A percentile compares a stretch with the other conserved stretches of the same genome.
Conservation (phyloP, 768 basidiomycete species). For the Sarcodon aspratus region DNA sequence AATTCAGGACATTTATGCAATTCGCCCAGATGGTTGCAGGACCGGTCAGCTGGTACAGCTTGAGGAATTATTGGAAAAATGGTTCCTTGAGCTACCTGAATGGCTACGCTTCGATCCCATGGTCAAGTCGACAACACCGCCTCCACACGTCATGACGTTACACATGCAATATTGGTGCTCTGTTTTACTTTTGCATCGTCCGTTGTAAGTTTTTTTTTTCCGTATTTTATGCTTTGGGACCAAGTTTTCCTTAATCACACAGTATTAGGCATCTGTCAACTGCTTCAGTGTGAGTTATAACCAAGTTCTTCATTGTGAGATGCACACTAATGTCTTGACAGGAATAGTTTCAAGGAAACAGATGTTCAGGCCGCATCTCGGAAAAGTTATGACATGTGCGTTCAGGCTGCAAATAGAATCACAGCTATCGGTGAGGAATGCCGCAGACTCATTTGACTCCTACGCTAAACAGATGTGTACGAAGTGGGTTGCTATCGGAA, state of each 20-base stretch:
- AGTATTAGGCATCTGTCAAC: constrained; percentile 19
- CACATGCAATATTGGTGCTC: constrained; percentile 87
- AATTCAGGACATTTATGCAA: constrained; percentile 61
- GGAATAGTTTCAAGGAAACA: constrained; percentile 32
- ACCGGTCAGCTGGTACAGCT: constrained; percentile 45
- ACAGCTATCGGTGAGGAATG: constrained; percentile 49
- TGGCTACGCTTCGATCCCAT: constrained; percentile 55
- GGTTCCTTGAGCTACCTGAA: constrained; percentile 62
- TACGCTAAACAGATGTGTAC: constrained; percentile 1
- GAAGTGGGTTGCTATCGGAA: constrained; percentile 20
- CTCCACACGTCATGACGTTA: constrained; percentile 59
- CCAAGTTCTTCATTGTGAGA: background rate
- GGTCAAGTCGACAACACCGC: constrained; percentile 29
- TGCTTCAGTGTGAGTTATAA: constrained; percentile 9
- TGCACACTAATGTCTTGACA: background rate
- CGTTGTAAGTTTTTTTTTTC: constrained; percentile 44
- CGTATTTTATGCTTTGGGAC: background rate
- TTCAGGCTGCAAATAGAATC: constrained; percentile 70
- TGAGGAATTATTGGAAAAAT: constrained; percentile 57
- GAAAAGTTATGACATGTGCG: constrained; percentile 64
- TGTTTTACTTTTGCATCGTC: constrained; percentile 61
- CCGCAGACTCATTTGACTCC: background rate
- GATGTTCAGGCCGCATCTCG: constrained; percentile 44
- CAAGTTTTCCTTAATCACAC: background rate
- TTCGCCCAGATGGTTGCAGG: constrained; percentile 42